These are phyloP conservation scores for Grigorovia yakushimaensis DNA, from an alignment of 805 yeast species.

Conservation along the genomic window DNA sequence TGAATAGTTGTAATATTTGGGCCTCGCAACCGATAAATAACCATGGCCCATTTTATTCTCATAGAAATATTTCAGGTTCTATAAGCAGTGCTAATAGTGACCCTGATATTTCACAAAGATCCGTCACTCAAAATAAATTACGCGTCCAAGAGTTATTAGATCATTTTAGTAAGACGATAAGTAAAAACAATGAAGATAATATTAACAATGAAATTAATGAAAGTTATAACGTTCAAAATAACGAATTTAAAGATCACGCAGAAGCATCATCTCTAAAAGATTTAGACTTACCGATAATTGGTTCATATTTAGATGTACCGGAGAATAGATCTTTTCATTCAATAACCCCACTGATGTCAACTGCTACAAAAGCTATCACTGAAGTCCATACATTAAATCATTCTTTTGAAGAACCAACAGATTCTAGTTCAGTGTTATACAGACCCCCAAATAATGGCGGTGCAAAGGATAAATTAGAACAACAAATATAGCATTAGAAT, in stretches of 20 bases:
- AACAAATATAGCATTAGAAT: too few relatives aligned
- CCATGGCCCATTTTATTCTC: constrained; percentile 2
- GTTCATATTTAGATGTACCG: constrained; percentile 6
- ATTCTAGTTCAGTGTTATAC: constrained; percentile 8
- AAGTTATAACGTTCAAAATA: background rate
- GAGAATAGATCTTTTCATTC: constrained; percentile 4
- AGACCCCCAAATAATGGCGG: background rate
- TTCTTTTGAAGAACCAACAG: constrained; percentile 6
- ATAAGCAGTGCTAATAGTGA: constrained; percentile 5
- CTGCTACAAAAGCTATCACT: constrained; percentile 1
- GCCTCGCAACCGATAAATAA: constrained; percentile 13
- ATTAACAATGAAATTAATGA: background rate
- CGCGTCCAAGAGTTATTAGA: constrained; percentile 23
- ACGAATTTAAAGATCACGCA: background rate
- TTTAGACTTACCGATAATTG: constrained; percentile 5
- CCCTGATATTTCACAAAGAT: constrained; percentile 16
- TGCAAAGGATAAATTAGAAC: background rate
- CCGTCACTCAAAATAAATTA: constrained; percentile 21
- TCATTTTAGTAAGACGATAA: constrained; percentile 18
- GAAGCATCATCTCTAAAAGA: constrained; percentile 2
- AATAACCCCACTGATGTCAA: constrained; percentile 1
- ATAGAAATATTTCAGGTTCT: constrained; percentile 5
- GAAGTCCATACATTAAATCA: constrained; percentile 2
- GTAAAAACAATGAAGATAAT: background rate
- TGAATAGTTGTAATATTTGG: constrained; percentile 35